Evolutionary conservation across 306 rosid species (phyloP).

Genomic region (Mucuna pruriens): DNA sequence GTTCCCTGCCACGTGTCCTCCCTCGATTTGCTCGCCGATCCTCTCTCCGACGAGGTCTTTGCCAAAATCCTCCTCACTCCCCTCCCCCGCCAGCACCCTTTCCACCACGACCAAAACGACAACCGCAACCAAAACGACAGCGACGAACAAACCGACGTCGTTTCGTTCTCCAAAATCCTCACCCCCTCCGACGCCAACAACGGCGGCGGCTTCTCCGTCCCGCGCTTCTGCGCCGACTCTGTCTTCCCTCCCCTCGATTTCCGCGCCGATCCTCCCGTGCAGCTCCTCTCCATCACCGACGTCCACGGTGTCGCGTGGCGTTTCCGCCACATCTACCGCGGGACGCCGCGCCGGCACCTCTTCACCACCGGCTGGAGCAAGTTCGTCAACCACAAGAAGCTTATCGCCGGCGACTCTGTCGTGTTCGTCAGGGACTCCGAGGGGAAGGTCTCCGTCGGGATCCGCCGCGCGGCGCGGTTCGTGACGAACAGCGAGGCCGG

Average conservation of each 20-base stretch:
- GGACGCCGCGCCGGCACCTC: constrained; percentile 77
- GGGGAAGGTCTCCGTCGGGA: constrained; percentile 59
- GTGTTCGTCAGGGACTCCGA: constrained; percentile 58
- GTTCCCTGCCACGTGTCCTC: constrained; percentile 53
- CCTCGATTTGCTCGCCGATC: constrained; percentile 58
- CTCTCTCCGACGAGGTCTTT: constrained; percentile 67
- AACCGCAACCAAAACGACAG: background rate
- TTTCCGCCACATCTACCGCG: constrained; percentile 78
- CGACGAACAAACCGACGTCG: background rate
- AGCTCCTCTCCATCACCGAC: constrained; percentile 61
- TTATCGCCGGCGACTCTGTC: constrained; percentile 75
- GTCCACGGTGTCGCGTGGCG: constrained; percentile 69
- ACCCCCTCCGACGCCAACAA: constrained; percentile 87
- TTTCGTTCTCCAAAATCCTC: constrained; percentile 64
- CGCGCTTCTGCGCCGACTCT: constrained; percentile 77
- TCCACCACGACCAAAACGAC: background rate
- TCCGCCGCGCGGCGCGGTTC: constrained; percentile 57
- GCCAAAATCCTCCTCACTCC: constrained; percentile 54
- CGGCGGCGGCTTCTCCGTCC: constrained; percentile 88
- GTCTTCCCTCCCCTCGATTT: constrained; percentile 69
- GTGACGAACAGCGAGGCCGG: background rate
- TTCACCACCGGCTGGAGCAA: constrained; percentile 90
- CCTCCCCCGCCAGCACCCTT: constrained; percentile 38
- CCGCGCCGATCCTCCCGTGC: constrained; percentile 67
- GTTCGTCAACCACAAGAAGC: constrained; percentile 75